Evolutionary conservation across 176 grass and related monocot genomes (phyloP).

Genomic region (Juncus inflexus): DNA sequence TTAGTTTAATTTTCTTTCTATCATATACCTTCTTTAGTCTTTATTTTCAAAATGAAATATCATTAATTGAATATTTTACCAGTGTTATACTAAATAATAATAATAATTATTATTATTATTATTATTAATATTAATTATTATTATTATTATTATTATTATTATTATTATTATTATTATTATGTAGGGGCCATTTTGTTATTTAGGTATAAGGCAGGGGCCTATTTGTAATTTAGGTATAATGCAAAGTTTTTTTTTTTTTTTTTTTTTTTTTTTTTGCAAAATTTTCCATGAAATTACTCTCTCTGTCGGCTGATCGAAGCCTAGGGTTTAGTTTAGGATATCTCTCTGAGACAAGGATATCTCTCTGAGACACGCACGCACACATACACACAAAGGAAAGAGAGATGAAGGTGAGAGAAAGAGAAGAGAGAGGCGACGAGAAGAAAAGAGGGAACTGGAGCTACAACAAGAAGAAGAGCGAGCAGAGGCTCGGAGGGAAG

Average conservation of each 20-base stretch:
- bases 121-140: too few relatives aligned
- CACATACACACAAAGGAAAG: background rate
- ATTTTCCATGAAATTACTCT: background rate
- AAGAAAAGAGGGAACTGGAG: conserved; percentile 37
- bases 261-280: background rate
- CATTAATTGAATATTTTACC: too few relatives aligned
- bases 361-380: background rate
- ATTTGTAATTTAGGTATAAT: background rate
- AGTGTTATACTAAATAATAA: too few relatives aligned
- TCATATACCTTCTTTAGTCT: too few relatives aligned
- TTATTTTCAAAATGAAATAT: too few relatives aligned
- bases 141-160: too few relatives aligned
- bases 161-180: background rate
- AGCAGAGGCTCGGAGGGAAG: conserved; percentile 62
- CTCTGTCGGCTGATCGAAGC: background rate
- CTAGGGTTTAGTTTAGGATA: background rate
- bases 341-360: too few relatives aligned
- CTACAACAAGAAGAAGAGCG: conserved; percentile 47
- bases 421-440: conserved; percentile 17
- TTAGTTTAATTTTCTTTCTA: too few relatives aligned
- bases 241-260: background rate
- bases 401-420: conserved; percentile 14
- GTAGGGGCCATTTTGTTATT: background rate
- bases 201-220: background rate
- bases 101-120: too few relatives aligned